Conservation (phyloP, 441 rosid species). For the Mallotus repandus region DNA sequence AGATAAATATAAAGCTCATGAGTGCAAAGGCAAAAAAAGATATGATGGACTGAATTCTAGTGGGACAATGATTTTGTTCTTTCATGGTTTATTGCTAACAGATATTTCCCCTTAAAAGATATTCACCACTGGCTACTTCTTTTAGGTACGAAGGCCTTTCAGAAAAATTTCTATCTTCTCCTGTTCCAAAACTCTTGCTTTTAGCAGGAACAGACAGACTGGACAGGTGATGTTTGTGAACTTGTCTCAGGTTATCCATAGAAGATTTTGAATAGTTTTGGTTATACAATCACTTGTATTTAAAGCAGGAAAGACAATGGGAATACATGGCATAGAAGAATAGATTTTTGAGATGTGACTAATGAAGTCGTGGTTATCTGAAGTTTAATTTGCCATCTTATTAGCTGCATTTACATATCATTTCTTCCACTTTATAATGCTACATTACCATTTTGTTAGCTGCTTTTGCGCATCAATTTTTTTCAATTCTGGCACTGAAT, state of each 20-base stretch:
- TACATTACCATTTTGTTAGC: not conserved
- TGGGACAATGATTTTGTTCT: not conserved
- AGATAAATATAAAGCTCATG: not conserved
- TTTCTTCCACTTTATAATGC: too few relatives aligned
- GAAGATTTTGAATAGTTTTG: not conserved
- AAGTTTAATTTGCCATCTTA: not conserved
- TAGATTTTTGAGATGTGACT: slow-evolving; percentile 3
- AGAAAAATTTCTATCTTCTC: slow-evolving; percentile 76
- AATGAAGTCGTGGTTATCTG: not conserved
- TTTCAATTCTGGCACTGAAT: not conserved
- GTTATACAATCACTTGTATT: not conserved
- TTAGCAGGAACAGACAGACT: slow-evolving; percentile 92
- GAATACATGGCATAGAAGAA: not conserved
- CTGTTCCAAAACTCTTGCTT: slow-evolving; percentile 84
- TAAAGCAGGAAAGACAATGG: not conserved
- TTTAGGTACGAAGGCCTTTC: slow-evolving; percentile 97
- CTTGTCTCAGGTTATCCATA: not conserved
- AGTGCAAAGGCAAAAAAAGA: not conserved
- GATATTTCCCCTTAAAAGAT: slow-evolving; percentile 15
- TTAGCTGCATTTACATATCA: not conserved
- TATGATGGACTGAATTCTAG: not conserved
- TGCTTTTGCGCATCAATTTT: not conserved
- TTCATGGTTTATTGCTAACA: not conserved
- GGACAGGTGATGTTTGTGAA: slow-evolving; percentile 56
- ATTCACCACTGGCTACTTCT: not conserved